Percentiles rank a stretch among this genome's conserved stretches.
These are phyloP conservation scores for Pseudogymnoascus sp. DNA, from an alignment of 2,329 filamentous ascomycete genomes.

Conservation along the genomic window DNA sequence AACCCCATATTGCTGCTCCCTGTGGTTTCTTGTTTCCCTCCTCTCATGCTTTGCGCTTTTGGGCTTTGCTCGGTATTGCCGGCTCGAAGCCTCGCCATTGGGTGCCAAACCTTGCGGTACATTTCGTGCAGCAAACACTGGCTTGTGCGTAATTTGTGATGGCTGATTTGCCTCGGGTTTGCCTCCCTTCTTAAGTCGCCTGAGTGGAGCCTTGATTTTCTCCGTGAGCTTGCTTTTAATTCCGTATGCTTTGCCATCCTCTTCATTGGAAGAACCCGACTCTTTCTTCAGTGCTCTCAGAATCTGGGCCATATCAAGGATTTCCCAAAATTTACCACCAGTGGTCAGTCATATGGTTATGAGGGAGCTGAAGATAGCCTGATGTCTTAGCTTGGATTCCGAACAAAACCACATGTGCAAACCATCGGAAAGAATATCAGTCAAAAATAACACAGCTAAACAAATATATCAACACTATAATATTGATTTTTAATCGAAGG, in stretches of 20 bases:
- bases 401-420: neutral
- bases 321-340: neutral
- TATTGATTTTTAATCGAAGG: neutral
- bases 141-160: neutral
- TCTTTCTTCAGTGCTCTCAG: neutral
- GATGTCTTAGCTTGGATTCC: neutral
- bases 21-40: neutral
- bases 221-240: neutral
- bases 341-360: neutral
- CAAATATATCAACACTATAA: neutral
- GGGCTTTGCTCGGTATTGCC: neutral
- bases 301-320: neutral
- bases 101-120: neutral
- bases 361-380: neutral
- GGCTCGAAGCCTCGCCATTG: neutral
- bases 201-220: neutral
- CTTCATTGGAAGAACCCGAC: neutral
- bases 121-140: constrained; percentile 1
- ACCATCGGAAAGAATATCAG: neutral
- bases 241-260: neutral
- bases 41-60: neutral
- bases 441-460: neutral
- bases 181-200: neutral
- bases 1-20: neutral
- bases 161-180: neutral